Base-by-base conservation (phyloP, 805 yeast species). In the Torulaspora franciscae region DNA sequence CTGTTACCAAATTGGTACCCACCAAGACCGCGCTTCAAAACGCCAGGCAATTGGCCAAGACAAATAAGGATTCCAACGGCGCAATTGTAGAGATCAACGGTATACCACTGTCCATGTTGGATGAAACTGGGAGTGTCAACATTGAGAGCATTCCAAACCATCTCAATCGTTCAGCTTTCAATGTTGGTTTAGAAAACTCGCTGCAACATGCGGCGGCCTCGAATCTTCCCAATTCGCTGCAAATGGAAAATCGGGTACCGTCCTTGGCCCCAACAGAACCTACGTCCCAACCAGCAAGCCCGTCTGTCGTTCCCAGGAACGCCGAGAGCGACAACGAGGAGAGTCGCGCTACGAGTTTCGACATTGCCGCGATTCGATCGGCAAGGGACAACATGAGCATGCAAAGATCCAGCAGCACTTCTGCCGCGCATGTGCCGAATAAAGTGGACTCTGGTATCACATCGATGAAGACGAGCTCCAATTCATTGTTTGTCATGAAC, bases 1-100 rank as follows among this genome's bases (percentile, higher is more conserved):
- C 96, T 0, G 75, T 88, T 17, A 89, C 96, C 0, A 88, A 90
- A 0, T 73, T 89, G 52, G 90, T 87, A 1, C 96, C 96, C 2
- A 87, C 95, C 0, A 84, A 83, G 58, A 79, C 77, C 48, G 93
- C 95, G 0, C 72, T 85, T 68, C 67, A 50, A 27, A 58, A 57
- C 34, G 67, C 69, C 1, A 61, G 61, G 41, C 51, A 52, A 15
- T 45, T 54, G 26, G 66, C 65, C 2, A 51, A 50, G 33, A 45
- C 54, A 1, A 54, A 56, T 11, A 55, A 56, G 9, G 49, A 52
- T 22, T 45, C 47, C 3, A 47, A 52, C 33, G 61, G 62, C 5
- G 51, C 52, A 0, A 51, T 82, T 10, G 67, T 75, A 37, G 81
- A 79, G 48, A 81, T 81, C 48, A 81, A 81, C 52, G 87, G 87